Percentiles rank a stretch among this genome's conserved stretches.
These are phyloP conservation scores for Bassia scoparia DNA, from an alignment of 148 eudicot species.

Conservation along the genomic window DNA sequence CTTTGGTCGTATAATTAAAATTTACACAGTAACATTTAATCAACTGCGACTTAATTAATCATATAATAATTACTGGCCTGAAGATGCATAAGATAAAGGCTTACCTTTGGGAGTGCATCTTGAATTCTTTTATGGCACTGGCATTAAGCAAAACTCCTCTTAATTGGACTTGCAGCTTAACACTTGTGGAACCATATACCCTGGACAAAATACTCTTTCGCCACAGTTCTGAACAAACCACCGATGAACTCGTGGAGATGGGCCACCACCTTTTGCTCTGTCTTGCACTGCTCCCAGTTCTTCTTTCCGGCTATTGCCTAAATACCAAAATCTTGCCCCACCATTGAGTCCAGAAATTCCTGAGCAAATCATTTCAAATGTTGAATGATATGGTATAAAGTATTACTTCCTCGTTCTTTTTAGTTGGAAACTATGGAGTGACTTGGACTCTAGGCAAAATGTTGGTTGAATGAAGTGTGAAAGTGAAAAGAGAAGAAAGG, in stretches of 20 bases:
- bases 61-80: no score
- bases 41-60: no score
- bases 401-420: no score
- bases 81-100: background rate
- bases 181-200: slow-evolving; percentile 71
- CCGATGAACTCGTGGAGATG: slow-evolving; percentile 70
- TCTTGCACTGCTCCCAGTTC: slow-evolving; percentile 51
- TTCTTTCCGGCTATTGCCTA: slow-evolving; percentile 68
- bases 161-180: slow-evolving; percentile 95
- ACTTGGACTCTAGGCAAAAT: no score
- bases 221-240: slow-evolving; percentile 74
- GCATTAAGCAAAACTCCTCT: slow-evolving; percentile 67
- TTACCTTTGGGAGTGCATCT: slow-evolving; percentile 81
- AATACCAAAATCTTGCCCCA: slow-evolving; percentile 74
- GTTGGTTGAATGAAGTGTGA: no score
- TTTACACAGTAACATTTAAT: no score
- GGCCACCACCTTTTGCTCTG: slow-evolving; percentile 97
- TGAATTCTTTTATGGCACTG: slow-evolving; percentile 54
- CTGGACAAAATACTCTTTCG: slow-evolving; percentile 71
- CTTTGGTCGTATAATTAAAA: no score
- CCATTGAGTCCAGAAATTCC: slow-evolving; percentile 89
- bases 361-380: slow-evolving; percentile 27
- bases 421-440: no score
- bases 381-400: background rate
- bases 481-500: no score